A percentile compares a stretch with the other conserved stretches of the same genome.
Conservation (phyloP, 306 rosid species). For the Cicer pinnatifidum region DNA sequence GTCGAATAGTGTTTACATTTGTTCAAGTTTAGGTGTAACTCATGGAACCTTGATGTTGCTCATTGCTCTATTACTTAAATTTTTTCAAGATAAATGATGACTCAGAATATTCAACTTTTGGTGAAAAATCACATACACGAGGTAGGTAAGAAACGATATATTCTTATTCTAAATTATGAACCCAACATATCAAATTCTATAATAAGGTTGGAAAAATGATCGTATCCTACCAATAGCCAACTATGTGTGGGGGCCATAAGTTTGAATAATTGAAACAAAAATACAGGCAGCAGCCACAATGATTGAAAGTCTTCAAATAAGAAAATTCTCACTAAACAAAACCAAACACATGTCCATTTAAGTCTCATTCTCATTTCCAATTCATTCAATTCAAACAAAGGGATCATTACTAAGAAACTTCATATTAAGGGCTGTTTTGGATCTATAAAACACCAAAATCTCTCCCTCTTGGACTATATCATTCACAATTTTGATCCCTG, state of each 20-base stretch:
- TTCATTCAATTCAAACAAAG: constrained; percentile 11
- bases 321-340: constrained; percentile 20
- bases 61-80: neutral
- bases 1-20: no score
- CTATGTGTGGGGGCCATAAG: constrained; percentile 41
- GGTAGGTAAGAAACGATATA: constrained; percentile 25
- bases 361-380: neutral
- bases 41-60: neutral
- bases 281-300: constrained; percentile 48
- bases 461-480: constrained; percentile 27
- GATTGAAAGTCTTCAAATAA: constrained; percentile 46
- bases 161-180: neutral
- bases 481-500: constrained; percentile 27
- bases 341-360: constrained; percentile 28
- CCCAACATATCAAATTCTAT: neutral
- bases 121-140: neutral
- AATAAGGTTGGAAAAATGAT: constrained; percentile 18
- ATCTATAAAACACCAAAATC: constrained; percentile 43
- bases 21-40: no score
- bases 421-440: constrained; percentile 13
- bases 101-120: constrained; percentile 15
- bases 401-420: constrained; percentile 47
- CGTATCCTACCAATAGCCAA: constrained; percentile 42
- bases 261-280: constrained; percentile 40
- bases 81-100: constrained; percentile 1